phyloP scores from a whole-genome alignment of 2,329 filamentous ascomycete species.

The Grosmannia clavigera region DNA sequence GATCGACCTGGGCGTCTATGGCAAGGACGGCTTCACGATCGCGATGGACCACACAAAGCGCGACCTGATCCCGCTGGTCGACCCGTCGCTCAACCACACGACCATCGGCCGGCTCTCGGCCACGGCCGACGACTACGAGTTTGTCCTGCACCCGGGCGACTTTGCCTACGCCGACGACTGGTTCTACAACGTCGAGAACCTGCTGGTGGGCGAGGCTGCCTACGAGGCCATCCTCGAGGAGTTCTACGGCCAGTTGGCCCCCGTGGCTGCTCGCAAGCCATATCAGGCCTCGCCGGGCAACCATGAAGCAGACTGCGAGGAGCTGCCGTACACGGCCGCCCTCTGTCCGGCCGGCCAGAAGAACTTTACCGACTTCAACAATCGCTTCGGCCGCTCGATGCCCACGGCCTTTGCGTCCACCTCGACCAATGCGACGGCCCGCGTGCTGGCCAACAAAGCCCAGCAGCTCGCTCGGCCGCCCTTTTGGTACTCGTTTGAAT shows the following conservation, averaged over 20 bases:
- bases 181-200: slow-evolving; percentile 31
- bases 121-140: slow-evolving; percentile 41
- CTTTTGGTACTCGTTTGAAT: slow-evolving; percentile 49
- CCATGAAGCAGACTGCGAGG: slow-evolving; percentile 43
- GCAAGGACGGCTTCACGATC: slow-evolving; percentile 38
- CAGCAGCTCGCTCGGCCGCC: slow-evolving; percentile 32
- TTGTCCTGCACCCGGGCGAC: slow-evolving; percentile 41
- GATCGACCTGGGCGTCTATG: slow-evolving; percentile 43
- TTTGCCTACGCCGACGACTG: slow-evolving; percentile 49
- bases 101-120: slow-evolving; percentile 42
- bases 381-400: slow-evolving; percentile 40
- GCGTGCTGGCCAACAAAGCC: slow-evolving; percentile 32
- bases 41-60: slow-evolving; percentile 29
- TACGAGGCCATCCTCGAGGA: slow-evolving; percentile 98
- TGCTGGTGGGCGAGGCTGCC: slow-evolving; percentile 75
- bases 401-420: slow-evolving; percentile 36
- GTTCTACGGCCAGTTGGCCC: slow-evolving; percentile 48
- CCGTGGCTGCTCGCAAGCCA: slow-evolving; percentile 38
- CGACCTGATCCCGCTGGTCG: slow-evolving; percentile 33
- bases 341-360: slow-evolving; percentile 39
- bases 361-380: slow-evolving; percentile 49
- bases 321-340: slow-evolving; percentile 23
- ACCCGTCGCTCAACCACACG: slow-evolving; percentile 42
- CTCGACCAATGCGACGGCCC: slow-evolving; percentile 28
- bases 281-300: slow-evolving; percentile 48